Evolutionary conservation across 257 asterid species (phyloP), one percentile per base, ranked within the genome.

Genomic region (Solanum pinnatisectum): DNA sequence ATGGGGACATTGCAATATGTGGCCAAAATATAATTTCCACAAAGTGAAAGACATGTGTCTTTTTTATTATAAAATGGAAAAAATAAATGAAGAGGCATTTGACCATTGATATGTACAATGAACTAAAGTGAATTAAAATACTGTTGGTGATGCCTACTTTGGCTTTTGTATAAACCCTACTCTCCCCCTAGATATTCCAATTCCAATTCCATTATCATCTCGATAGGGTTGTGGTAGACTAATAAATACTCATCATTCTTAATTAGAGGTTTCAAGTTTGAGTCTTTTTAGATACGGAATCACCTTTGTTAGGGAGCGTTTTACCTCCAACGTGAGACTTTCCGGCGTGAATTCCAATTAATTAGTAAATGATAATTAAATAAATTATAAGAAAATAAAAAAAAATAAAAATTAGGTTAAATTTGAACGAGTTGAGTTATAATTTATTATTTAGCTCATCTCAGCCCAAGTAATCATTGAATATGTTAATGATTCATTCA

Each of bases 291-390:
- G 1, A 6, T 52, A 52, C 2, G 3, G 0, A 52, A 18, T 16
- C 0, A 2, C 8, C 2, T 15, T 0, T 49, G 3, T 15, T 15
- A 49, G 1, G 7, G 0, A 15, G 4, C 0, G 10, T 16, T 52
- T 52, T 52, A 16, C 5, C 0, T 0, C 9, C 22, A 52, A 44
- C 0, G 18, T 44, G 16, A 44, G 52, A 44, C 16, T 44, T 44
- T 44, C 1, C 16, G 2, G 18, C 23, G 0, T 3, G 1, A 52
- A 52, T 46, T 1, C 3, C 7, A 52, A 6, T 16, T 16, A 52
- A 25, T 11, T 65, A 65, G 0, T 1, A 65, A 11, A 4, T 11
- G 14, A 13, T 70, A 32, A 70, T 15, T 15, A 70, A 30, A 70
- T 15, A 1, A 30, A 30, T 7, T 32, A 70, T 32, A 70, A 8